Base-by-base conservation (phyloP, 1,139 yeast species). In the Magnusiomyces suaveolens region DNA sequence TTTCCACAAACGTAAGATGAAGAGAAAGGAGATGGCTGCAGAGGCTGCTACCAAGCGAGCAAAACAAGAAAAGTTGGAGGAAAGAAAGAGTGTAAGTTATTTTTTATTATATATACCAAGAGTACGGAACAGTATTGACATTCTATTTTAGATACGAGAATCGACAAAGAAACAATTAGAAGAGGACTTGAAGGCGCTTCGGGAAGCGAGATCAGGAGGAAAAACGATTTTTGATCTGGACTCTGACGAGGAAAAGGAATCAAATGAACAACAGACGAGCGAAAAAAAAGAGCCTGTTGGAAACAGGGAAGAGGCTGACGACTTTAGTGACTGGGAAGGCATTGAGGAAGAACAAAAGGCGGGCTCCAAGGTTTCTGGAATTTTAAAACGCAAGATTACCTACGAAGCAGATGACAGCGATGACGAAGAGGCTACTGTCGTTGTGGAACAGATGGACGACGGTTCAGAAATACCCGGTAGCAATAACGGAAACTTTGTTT, bases 1-100 rank as follows among this genome's bases (percentile, higher is more conserved):
- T 38, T 92, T 92, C 68, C 98, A 92, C 69, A 92, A 92, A 71
- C 79, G 98, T 65, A 92, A 92, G 69, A 67, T 90, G 23, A 86
- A 86, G 65, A 78, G 97, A 68, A 87, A 86, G 70, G 90, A 88
- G 71, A 83, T 83, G 62, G 97, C 97, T 0, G 82, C 80, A 60
- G 86, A 80, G 57, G 81, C 76, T 62, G 79, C 78, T 52, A 81
- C 84, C 62, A 96, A 89, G 66, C 87, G 84, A 64, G 95, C 83
- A 4, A 76, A 90, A 60, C 72, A 82, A 59, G 82, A 81, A 1
- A 79, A 80, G 63, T 75, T 88, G n/a, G 94, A 84, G 60, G 95
- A 87, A 65, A 77, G 96, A 59, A 80, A 82, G 63, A 73, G 78
- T 61, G 56, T 56, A 47, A 20, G 58, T 50, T 21, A 21, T 23